These are phyloP conservation scores for Cladosporium oxysporum DNA, from an alignment of 2,329 filamentous ascomycete species.

Conservation along the genomic window DNA sequence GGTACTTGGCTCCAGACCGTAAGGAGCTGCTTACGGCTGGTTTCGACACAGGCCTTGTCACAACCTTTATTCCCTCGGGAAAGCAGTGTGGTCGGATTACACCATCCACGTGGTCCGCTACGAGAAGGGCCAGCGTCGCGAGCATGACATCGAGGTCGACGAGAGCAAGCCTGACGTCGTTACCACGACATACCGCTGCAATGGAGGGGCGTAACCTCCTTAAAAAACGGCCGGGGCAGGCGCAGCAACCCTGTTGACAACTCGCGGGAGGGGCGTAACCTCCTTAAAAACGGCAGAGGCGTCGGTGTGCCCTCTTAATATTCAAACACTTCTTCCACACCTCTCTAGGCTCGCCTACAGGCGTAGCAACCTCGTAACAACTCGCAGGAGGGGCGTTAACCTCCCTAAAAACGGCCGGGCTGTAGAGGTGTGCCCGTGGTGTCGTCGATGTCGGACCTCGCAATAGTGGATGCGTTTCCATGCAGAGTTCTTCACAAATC, in stretches of 20 bases:
- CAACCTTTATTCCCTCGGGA: no score
- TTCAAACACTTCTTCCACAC: no score
- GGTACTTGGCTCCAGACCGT: not conserved
- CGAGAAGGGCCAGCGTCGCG: conserved; percentile 34
- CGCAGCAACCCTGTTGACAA: no score
- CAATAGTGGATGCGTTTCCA: not conserved
- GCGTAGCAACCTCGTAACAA: not conserved
- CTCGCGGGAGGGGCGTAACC: not conserved
- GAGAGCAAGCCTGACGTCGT: conserved; percentile 33
- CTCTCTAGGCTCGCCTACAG: no score
- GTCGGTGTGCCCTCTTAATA: no score
- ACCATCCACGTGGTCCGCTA: conserved; percentile 36
- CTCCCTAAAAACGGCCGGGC: not conserved
- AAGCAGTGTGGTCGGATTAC: not conserved
- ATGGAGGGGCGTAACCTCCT: not conserved
- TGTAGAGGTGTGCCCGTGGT: not conserved
- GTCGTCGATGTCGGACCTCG: not conserved
- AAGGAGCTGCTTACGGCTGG: not conserved
- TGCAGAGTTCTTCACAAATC: not conserved
- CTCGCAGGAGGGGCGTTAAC: not conserved
- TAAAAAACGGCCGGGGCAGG: not conserved
- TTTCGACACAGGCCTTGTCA: not conserved
- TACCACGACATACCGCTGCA: not conserved
- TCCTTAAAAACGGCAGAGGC: not conserved
- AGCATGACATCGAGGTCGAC: conserved; percentile 33